Conservation (phyloP, 108 stramenopile genomes). For the Cyclotella kingstonii region DNA sequence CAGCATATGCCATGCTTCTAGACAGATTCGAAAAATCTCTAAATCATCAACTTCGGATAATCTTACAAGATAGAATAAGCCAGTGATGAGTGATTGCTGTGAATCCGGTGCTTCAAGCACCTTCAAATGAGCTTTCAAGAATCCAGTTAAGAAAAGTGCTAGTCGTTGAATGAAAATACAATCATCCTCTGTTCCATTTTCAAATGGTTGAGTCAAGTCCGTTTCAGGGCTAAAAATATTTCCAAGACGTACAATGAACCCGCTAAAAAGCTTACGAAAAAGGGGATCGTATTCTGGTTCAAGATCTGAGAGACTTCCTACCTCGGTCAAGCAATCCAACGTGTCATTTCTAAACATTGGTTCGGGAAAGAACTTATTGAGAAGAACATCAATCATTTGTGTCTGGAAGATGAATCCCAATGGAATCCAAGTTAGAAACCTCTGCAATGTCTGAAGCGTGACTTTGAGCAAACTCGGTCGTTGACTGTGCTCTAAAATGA, state of each 20-base stretch:
- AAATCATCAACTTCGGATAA: slow-evolving; percentile 95
- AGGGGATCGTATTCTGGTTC: slow-evolving; percentile 91
- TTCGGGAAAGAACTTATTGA: slow-evolving; percentile 92
- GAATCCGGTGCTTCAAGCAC: slow-evolving; percentile 86
- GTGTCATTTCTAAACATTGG: slow-evolving; percentile 91
- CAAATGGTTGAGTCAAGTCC: slow-evolving; percentile 79
- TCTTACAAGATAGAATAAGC: slow-evolving; percentile 92
- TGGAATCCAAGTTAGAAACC: slow-evolving; percentile 98
- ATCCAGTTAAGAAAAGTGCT: slow-evolving; percentile 92
- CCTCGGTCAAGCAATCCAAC: slow-evolving; percentile 96
- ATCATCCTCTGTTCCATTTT: slow-evolving; percentile 90
- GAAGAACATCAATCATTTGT: slow-evolving; percentile 82
- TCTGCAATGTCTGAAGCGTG: slow-evolving; percentile 93
- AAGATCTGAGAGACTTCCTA: slow-evolving; percentile 87
- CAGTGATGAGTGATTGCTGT: slow-evolving; percentile 80
- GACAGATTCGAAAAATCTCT: slow-evolving; percentile 98
- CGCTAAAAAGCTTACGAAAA: slow-evolving; percentile 81
- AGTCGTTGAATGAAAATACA: slow-evolving; percentile 93
- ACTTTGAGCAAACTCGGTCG: slow-evolving; percentile 81
- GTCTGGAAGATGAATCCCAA: slow-evolving; percentile 98
- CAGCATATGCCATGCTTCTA: slow-evolving; percentile 97
- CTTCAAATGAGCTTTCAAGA: slow-evolving; percentile 88
- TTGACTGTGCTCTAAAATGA: slow-evolving; percentile 89
- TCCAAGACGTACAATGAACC: slow-evolving; percentile 72
- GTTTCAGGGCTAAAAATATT: slow-evolving; percentile 86